Conservation (phyloP, 345 rosid species). For the Microthlaspi erraticum region DNA sequence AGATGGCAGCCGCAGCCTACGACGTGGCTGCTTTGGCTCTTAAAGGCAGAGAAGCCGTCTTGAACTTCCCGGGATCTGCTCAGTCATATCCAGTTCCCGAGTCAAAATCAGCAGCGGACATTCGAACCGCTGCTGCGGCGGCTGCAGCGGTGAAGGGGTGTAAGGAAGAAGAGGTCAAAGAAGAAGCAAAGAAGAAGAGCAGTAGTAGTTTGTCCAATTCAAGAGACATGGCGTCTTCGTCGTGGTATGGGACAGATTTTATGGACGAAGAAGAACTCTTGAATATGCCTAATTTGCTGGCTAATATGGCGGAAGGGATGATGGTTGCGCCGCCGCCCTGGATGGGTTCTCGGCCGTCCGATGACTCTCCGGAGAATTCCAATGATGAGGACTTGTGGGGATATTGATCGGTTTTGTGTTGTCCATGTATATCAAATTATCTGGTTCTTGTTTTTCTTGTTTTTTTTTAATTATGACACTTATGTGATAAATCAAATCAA, state of each 20-base stretch:
- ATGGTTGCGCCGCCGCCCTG: slow-evolving; percentile 83
- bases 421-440: slow-evolving; percentile 7
- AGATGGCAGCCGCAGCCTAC: slow-evolving; percentile 91
- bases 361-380: slow-evolving; percentile 66
- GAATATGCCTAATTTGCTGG: slow-evolving; percentile 80
- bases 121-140: slow-evolving; percentile 63
- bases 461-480: background rate
- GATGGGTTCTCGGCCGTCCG: slow-evolving; percentile 51
- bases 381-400: slow-evolving; percentile 81
- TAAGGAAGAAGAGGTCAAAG: slow-evolving; percentile 18
- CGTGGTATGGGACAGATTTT: slow-evolving; percentile 47
- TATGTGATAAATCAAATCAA: slow-evolving; percentile 5
- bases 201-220: background rate
- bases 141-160: slow-evolving; percentile 59
- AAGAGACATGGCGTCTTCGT: slow-evolving; percentile 14
- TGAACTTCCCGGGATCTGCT: slow-evolving; percentile 69
- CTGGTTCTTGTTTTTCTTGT: background rate
- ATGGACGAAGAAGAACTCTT: slow-evolving; percentile 81
- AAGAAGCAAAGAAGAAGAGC: background rate
- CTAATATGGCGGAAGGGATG: slow-evolving; percentile 96
- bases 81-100: slow-evolving; percentile 64
- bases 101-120: slow-evolving; percentile 63
- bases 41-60: slow-evolving; percentile 64
- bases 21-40: slow-evolving; percentile 89
- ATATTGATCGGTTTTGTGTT: slow-evolving; percentile 39